phyloP scores from a whole-genome alignment of 2,329 filamentous ascomycete genomes.

The Aureobasidium lini region DNA sequence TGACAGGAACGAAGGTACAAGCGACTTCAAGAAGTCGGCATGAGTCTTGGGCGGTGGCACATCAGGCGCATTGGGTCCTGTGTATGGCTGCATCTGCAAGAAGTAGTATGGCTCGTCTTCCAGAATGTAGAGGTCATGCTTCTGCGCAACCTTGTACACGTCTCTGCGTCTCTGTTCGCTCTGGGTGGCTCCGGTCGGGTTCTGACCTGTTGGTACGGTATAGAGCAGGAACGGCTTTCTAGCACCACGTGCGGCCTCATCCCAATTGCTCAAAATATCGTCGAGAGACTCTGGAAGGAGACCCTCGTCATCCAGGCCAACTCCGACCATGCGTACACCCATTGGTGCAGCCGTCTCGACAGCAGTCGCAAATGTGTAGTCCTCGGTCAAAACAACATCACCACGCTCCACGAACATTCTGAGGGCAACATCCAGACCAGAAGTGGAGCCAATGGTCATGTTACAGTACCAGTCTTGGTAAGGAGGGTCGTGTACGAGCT shows the following conservation, averaged over 20 bases:
- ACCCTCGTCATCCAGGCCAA: slow-evolving; percentile 61
- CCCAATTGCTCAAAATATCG: slow-evolving; percentile 57
- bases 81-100: slow-evolving; percentile 76
- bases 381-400: slow-evolving; percentile 77
- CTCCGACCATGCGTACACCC: slow-evolving; percentile 52
- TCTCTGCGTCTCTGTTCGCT: slow-evolving; percentile 57
- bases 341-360: slow-evolving; percentile 58
- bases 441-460: slow-evolving; percentile 79
- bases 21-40: slow-evolving; percentile 63
- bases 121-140: slow-evolving; percentile 78
- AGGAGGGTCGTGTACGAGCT: slow-evolving; percentile 77
- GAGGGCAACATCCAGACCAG: slow-evolving; percentile 72
- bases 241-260: slow-evolving; percentile 47
- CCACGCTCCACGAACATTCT: slow-evolving; percentile 72
- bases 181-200: slow-evolving; percentile 83
- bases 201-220: slow-evolving; percentile 75
- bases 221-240: slow-evolving; percentile 62
- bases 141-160: slow-evolving; percentile 70
- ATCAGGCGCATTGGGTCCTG: slow-evolving; percentile 43
- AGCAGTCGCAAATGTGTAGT: slow-evolving; percentile 81
- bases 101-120: slow-evolving; percentile 97
- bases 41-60: slow-evolving; percentile 53
- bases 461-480: slow-evolving; percentile 87
- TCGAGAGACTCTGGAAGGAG: slow-evolving; percentile 57
- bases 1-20: slow-evolving; percentile 69